A percentile compares a stretch with the other conserved stretches of the same genome.
Conservation (phyloP, 176 grass and related monocot genomes). For the Bothriochloa decipiens region DNA sequence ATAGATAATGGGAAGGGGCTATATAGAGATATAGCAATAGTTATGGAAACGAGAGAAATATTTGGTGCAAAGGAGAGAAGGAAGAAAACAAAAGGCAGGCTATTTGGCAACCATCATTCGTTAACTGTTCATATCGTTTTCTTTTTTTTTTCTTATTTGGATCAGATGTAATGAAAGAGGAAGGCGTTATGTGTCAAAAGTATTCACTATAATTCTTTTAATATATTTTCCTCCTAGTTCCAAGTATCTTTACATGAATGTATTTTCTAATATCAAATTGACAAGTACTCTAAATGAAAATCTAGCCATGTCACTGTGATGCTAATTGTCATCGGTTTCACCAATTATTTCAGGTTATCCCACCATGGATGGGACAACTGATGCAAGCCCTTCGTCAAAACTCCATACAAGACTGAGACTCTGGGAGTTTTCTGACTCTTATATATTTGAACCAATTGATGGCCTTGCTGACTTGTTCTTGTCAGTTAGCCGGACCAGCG, state of each 20-base stretch:
- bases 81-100: background rate
- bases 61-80: background rate
- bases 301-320: background rate
- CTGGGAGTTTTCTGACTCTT: conserved; percentile 81
- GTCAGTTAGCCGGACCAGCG: conserved; percentile 74
- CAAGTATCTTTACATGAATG: conserved; percentile 10
- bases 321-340: conserved; percentile 3
- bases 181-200: background rate
- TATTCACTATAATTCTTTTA: background rate
- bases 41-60: background rate
- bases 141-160: background rate
- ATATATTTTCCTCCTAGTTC: conserved; percentile 10
- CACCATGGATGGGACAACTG: conserved; percentile 51
- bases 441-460: conserved; percentile 90
- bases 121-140: background rate
- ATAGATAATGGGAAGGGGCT: background rate
- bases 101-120: background rate
- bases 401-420: conserved; percentile 79
- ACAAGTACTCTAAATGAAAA: background rate
- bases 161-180: background rate
- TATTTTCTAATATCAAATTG: background rate
- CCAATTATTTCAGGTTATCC: conserved; percentile 46
- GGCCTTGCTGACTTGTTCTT: conserved; percentile 75
- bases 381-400: conserved; percentile 43
- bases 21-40: background rate